Conservation (phyloP, 306 rosid genomes). For the Hippophae rhamnoides region DNA sequence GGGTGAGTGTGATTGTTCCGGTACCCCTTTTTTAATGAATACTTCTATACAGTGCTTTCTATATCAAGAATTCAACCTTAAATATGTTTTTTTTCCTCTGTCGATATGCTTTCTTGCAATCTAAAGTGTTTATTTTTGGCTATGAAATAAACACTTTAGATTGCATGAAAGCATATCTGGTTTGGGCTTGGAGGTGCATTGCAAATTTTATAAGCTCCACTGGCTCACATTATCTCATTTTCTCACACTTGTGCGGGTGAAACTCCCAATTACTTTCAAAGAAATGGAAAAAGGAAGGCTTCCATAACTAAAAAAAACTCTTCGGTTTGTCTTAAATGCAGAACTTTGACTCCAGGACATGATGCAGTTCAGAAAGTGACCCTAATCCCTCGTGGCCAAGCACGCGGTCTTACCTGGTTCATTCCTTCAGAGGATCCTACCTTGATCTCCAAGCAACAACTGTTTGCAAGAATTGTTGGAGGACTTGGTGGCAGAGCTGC, state of each 20-base stretch:
- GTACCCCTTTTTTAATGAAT: too few relatives aligned
- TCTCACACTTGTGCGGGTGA: not conserved
- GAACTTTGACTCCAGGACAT: slow-evolving; percentile 97
- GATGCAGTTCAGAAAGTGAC: slow-evolving; percentile 94
- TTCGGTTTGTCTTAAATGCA: slow-evolving; percentile 26
- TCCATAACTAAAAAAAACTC: not conserved
- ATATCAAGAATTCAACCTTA: too few relatives aligned
- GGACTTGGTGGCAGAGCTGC: slow-evolving; percentile 75
- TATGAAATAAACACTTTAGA: too few relatives aligned
- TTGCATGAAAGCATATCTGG: too few relatives aligned
- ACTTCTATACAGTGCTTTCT: not conserved
- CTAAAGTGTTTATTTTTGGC: too few relatives aligned
- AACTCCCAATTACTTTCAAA: not conserved
- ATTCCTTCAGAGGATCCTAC: slow-evolving; percentile 74
- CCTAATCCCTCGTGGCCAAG: slow-evolving; percentile 91
- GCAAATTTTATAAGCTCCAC: too few relatives aligned
- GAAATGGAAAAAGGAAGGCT: not conserved
- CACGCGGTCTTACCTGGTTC: slow-evolving; percentile 98
- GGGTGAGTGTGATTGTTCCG: slow-evolving; percentile 47
- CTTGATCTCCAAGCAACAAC: slow-evolving; percentile 52
- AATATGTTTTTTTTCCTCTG: not conserved
- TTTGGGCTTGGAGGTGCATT: too few relatives aligned
- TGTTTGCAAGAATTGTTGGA: slow-evolving; percentile 68
- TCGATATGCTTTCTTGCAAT: too few relatives aligned
- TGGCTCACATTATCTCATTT: too few relatives aligned